Evolutionary conservation across 2,329 filamentous ascomycete genomes (phyloP).

Genomic region (Cercospora janseana): DNA sequence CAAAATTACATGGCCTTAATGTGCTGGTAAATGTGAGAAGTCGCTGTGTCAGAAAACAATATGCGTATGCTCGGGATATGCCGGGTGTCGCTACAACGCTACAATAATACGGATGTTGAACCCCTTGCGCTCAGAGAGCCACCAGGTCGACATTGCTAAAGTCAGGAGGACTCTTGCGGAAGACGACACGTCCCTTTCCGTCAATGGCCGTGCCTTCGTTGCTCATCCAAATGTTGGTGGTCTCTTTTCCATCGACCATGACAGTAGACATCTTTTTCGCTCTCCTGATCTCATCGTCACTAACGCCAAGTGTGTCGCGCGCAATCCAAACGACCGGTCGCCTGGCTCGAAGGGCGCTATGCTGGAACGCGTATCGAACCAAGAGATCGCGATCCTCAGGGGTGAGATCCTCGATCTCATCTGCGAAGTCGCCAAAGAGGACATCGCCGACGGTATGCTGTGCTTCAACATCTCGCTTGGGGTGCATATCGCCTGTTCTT

Average conservation of each 20-base stretch:
- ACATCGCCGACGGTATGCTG: slow-evolving; percentile 72
- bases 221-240: slow-evolving; percentile 74
- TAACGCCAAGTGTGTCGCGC: slow-evolving; percentile 82
- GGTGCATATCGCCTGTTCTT: slow-evolving; percentile 5
- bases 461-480: slow-evolving; percentile 50
- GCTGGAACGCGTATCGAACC: slow-evolving; percentile 84
- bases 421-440: slow-evolving; percentile 81
- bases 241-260: slow-evolving; percentile 37
- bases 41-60: background rate
- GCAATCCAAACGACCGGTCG: slow-evolving; percentile 93
- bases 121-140: slow-evolving; percentile 55
- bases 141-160: slow-evolving; percentile 84
- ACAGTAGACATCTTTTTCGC: slow-evolving; percentile 72
- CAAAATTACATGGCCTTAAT: background rate
- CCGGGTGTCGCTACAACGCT: slow-evolving; percentile 1
- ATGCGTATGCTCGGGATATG: background rate
- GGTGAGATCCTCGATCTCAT: slow-evolving; percentile 91
- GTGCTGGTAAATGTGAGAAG: background rate
- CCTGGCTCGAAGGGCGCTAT: slow-evolving; percentile 78
- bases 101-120: background rate
- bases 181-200: slow-evolving; percentile 68
- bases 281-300: slow-evolving; percentile 82
- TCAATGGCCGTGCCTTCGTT: slow-evolving; percentile 89
- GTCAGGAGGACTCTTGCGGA: slow-evolving; percentile 36
- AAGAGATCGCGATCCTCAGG: slow-evolving; percentile 84